These are phyloP conservation scores for Cetradonia linearis DNA, from an alignment of 495 filamentous ascomycete species.

Conservation along the genomic window DNA sequence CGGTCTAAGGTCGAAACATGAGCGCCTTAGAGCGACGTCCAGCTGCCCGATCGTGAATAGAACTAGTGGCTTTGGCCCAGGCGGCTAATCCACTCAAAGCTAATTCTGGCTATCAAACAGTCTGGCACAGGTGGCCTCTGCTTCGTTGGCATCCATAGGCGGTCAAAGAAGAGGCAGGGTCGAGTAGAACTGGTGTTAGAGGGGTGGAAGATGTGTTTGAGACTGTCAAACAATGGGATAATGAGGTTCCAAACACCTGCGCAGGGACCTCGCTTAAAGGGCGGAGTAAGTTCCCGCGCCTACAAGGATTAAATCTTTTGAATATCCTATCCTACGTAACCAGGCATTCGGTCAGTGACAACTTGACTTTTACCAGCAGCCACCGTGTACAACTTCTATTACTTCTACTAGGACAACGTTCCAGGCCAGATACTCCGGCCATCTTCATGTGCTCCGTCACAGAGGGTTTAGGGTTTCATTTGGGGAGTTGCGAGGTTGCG, in stretches of 20 bases:
- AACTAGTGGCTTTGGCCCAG: constrained; percentile 8
- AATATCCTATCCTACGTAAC: constrained; percentile 1
- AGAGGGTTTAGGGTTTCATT: not conserved
- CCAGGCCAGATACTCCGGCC: not conserved
- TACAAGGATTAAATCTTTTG: constrained; percentile 8
- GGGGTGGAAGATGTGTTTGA: constrained; percentile 1
- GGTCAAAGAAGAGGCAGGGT: not conserved
- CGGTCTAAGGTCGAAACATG: constrained; percentile 9
- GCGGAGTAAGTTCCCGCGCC: not conserved
- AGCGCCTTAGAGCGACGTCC: constrained; percentile 14
- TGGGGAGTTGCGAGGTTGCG: not conserved
- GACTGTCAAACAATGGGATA: constrained; percentile 8
- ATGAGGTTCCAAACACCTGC: not conserved
- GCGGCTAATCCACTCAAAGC: constrained; percentile 12
- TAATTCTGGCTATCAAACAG: constrained; percentile 10
- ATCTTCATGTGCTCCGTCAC: not conserved
- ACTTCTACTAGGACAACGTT: too few relatives aligned
- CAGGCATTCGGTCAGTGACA: not conserved
- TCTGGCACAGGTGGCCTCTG: constrained; percentile 5
- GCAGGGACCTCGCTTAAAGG: constrained; percentile 13
- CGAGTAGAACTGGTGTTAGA: not conserved
- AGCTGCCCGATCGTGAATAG: constrained; percentile 14
- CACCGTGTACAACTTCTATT: too few relatives aligned
- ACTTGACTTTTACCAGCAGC: not conserved
- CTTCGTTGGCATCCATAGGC: constrained; percentile 6